Evolutionary conservation across 2,329 filamentous ascomycete species (phyloP), one percentile per base, ranked within the genome.

Genomic region (Trichoderma cornu-damae): DNA sequence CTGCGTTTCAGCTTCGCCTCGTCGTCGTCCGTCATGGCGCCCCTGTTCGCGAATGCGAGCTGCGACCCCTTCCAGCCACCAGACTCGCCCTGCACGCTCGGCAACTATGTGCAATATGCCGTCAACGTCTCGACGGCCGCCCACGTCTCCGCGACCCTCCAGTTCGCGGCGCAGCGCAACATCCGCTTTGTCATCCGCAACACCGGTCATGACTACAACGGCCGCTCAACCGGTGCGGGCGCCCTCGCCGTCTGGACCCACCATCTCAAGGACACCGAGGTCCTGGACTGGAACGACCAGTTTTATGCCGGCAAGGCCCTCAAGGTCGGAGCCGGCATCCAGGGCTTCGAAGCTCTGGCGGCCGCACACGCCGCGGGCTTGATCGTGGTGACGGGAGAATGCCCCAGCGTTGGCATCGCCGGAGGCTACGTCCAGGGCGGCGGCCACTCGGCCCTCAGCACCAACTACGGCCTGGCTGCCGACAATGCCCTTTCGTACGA

Each of bases 401-500:
- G 81, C 58, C 63, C 67, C 0, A 80, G 77, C 0, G 83, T 87
- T 6, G 83, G 83, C 1, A 64, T 83, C 2, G 78, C 80, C 0
- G 85, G 84, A n/a, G 83, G 84, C 1, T 87, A 81, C 63, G 78
- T 74, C 1, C 80, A 83, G 63, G 83, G 82, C 4, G 84, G 81
- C 16, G 84, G 84, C 0, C 81, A 84, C 63, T 77, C 75, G 1
- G 71, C 77, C 0, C 72, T 86, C 2, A 73, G 72, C 12, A 77
- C 77, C 0, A 68, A 66, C 6, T 81, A 79, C 54, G 84, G 84
- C 6, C 70, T 88, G 1, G 80, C 69, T 8, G 81, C 81, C 0
- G 84, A 87, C 64, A 78, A 86, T 54, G 75, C 78, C 0, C 71
- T 86, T 1, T 73, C 77, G 53, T 79, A 72, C 58, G 74, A 82